Evolutionary conservation across 176 grass and related monocot genomes (phyloP), one percentile per base, ranked within the genome.

Genomic region (Eragrostis curvula): DNA sequence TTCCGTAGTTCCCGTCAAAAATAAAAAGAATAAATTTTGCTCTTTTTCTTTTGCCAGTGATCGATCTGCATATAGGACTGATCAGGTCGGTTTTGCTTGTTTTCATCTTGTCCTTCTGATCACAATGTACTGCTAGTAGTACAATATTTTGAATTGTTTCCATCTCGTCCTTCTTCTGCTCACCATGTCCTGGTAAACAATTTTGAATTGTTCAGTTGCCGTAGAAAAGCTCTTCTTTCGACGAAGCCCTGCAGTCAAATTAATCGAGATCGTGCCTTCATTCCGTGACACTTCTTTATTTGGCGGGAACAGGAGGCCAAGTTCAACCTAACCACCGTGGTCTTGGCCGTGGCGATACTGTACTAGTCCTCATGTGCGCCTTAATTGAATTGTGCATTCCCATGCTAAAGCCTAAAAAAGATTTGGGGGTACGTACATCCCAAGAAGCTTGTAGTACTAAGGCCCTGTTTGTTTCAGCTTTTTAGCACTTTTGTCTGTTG

Each of bases 381-480:
- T 90, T 82, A 86, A 90, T 51, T 90, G 53, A 40, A 13, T 66
- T 68, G 88, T 77, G 83, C 73, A 73, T 82, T 86, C 83, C 88
- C 78, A 90, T 78, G 88, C 50, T 7, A 65, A 78, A 56, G 77
- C 24, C 0, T 71, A 71, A 41, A 75, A 66, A 84, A 64, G 20
- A 72, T 60, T 27, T 78, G 9, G 21, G 36, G 2, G 9, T 70
- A 62, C 82, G 70, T 61, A 36, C 78, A 89, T 86, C 83, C 79
- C 88, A 78, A 90, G 78, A 50, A 48, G 63, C 18, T 43, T 83
- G 67, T 36, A 55, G 36, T 29, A 47, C 66, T 79, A 57, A n/a
- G n/a, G n/a, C n/a, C n/a, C n/a, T n/a, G n/a, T n/a, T n/a, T n/a
- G n/a, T n/a, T n/a, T n/a, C n/a, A n/a, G n/a, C n/a, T n/a, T n/a